These are phyloP conservation scores for Delphinella strobiligena DNA, from an alignment of 2,329 filamentous ascomycete species.

Conservation along the genomic window DNA sequence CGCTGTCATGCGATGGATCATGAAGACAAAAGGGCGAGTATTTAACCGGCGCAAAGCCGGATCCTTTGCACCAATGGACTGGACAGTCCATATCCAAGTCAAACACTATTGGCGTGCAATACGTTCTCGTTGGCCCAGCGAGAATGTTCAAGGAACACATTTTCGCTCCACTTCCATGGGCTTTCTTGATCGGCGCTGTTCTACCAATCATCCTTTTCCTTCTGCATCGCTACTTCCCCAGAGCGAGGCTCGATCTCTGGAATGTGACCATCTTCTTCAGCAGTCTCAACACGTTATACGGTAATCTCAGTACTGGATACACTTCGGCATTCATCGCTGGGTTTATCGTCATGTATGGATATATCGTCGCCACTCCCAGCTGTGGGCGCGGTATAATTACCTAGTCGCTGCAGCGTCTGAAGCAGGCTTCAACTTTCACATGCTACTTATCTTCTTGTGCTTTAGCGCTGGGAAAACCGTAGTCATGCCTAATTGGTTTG, in stretches of 20 bases:
- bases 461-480: constrained; percentile 46
- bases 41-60: constrained; percentile 36
- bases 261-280: constrained; percentile 53
- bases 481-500: constrained; percentile 53
- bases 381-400: constrained; percentile 51
- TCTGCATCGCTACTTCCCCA: constrained; percentile 42
- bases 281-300: constrained; percentile 44
- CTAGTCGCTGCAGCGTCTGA: constrained; percentile 50
- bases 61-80: constrained; percentile 51
- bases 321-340: constrained; percentile 43
- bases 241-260: constrained; percentile 42
- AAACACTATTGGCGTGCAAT: constrained; percentile 47
- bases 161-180: constrained; percentile 39
- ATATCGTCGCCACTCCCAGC: constrained; percentile 42
- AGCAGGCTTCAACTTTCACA: constrained; percentile 50
- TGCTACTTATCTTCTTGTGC: constrained; percentile 49
- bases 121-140: constrained; percentile 44
- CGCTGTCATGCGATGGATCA: constrained; percentile 47
- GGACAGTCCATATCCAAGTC: constrained; percentile 40
- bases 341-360: constrained; percentile 49
- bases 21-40: constrained; percentile 46
- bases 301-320: constrained; percentile 50
- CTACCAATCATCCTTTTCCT: constrained; percentile 37
- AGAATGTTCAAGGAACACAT: constrained; percentile 38
- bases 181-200: constrained; percentile 39